Evolutionary conservation across 2,329 filamentous ascomycete genomes (phyloP).

Genomic region (Leptosphaerulina australis): DNA sequence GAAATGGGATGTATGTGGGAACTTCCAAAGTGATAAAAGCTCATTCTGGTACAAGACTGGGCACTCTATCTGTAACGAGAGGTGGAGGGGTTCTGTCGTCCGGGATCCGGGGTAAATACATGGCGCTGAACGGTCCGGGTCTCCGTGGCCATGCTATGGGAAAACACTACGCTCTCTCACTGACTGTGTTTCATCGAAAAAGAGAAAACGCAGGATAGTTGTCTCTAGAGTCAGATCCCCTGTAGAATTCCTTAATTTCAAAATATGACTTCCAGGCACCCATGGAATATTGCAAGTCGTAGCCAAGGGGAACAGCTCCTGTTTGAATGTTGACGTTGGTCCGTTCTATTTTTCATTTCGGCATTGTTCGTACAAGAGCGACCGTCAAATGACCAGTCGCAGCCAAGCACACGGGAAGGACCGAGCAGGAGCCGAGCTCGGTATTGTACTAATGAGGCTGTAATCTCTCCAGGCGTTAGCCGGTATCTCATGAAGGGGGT

Average conservation of each 20-base stretch:
- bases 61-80: constrained; percentile 13
- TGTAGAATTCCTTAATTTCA: too few species aligned
- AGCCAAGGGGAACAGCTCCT: too few species aligned
- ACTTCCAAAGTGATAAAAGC: constrained; percentile 10
- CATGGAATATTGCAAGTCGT: too few species aligned
- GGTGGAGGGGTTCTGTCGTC: constrained; percentile 2
- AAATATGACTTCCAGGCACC: too few species aligned
- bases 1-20: background rate
- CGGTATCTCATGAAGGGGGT: too few species aligned
- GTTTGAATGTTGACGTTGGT: background rate
- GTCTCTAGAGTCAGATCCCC: background rate
- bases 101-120: constrained; percentile 12
- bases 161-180: background rate
- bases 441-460: too few species aligned
- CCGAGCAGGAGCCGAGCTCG: constrained; percentile 16
- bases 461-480: too few species aligned
- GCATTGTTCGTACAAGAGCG: constrained; percentile 1
- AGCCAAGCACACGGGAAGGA: constrained; percentile 8
- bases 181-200: background rate
- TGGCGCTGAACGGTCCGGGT: constrained; percentile 7
- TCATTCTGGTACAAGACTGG: constrained; percentile 1
- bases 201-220: too few species aligned
- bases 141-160: constrained; percentile 2
- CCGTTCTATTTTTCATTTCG: constrained; percentile 6
- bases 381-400: constrained; percentile 8